A percentile compares a stretch with the other conserved stretches of the same genome.
phyloP scores from a whole-genome alignment of 371 early-diverging fungal genomes.

The Rhizopus delemar region DNA sequence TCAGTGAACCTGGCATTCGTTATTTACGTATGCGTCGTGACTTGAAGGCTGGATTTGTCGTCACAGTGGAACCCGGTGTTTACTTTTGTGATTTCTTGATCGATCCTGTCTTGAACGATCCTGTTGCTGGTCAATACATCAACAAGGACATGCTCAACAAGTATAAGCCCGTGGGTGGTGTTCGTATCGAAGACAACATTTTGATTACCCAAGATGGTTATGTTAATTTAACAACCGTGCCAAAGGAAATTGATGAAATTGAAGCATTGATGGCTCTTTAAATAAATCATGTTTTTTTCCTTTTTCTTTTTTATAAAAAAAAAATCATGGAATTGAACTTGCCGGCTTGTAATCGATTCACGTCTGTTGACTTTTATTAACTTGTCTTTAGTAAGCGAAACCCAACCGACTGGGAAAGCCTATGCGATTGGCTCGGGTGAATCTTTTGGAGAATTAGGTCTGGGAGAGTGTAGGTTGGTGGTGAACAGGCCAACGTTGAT shows the following conservation, averaged over 20 bases:
- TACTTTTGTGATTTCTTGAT: constrained; percentile 66
- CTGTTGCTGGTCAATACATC: constrained; percentile 62
- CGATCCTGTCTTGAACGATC: constrained; percentile 58
- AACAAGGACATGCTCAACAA: constrained; percentile 69
- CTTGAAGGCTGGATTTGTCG: constrained; percentile 78
- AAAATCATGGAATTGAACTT: too few species aligned
- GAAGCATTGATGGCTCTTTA: constrained; percentile 47
- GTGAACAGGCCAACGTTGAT: constrained; percentile 73
- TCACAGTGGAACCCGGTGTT: constrained; percentile 94
- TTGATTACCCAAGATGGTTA: constrained; percentile 71
- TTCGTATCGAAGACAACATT: constrained; percentile 92
- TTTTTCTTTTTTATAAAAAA: not conserved
- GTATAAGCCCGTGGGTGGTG: constrained; percentile 84
- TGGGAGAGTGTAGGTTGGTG: constrained; percentile 74
- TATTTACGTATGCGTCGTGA: constrained; percentile 86
- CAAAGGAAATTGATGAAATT: constrained; percentile 73
- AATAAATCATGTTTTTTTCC: not conserved
- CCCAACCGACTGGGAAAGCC: constrained; percentile 57
- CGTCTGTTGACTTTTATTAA: too few species aligned
- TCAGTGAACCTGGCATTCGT: constrained; percentile 79
- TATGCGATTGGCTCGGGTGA: constrained; percentile 94
- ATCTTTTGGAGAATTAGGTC: constrained; percentile 85
- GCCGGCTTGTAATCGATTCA: not conserved
- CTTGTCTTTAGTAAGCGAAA: too few species aligned
- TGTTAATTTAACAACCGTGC: constrained; percentile 75